A percentile compares a stretch with the other conserved stretches of the same genome.
These are phyloP conservation scores for Dichotomocladium elegans DNA, from an alignment of 371 early-diverging fungal genomes.

Conservation along the genomic window DNA sequence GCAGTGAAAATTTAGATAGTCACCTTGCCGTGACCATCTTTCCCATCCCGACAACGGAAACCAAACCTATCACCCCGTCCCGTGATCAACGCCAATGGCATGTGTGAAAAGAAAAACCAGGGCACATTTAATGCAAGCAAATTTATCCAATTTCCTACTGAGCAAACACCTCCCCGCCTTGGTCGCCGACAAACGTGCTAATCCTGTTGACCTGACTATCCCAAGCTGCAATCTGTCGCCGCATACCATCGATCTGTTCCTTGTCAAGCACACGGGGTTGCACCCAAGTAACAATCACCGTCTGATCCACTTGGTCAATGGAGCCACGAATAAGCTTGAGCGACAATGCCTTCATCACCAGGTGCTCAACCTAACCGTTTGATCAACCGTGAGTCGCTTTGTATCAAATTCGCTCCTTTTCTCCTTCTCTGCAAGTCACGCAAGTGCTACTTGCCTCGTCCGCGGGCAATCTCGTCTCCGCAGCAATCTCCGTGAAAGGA, in stretches of 20 bases:
- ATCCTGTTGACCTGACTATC: conserved; percentile 54
- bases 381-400: neutral
- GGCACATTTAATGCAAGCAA: too few species aligned
- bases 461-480: conserved; percentile 81
- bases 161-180: conserved; percentile 52
- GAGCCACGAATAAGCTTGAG: conserved; percentile 89
- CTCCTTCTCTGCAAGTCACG: too few species aligned
- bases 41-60: too few species aligned
- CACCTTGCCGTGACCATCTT: neutral
- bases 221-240: conserved; percentile 56
- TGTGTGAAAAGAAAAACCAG: neutral
- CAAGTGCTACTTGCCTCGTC: conserved; percentile 57
- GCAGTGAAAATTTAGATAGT: neutral
- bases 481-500: conserved; percentile 81
- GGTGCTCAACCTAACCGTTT: conserved; percentile 78
- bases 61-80: neutral
- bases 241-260: conserved; percentile 81
- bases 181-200: conserved; percentile 54
- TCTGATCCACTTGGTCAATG: conserved; percentile 92
- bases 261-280: conserved; percentile 94
- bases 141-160: too few species aligned
- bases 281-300: conserved; percentile 91
- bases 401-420: neutral
- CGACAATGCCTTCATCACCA: conserved; percentile 95
- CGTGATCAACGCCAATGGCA: neutral